A percentile compares a stretch with the other conserved stretches of the same genome.
phyloP scores from a whole-genome alignment of 176 grass and related monocot genomes.

The Themeda triandra region DNA sequence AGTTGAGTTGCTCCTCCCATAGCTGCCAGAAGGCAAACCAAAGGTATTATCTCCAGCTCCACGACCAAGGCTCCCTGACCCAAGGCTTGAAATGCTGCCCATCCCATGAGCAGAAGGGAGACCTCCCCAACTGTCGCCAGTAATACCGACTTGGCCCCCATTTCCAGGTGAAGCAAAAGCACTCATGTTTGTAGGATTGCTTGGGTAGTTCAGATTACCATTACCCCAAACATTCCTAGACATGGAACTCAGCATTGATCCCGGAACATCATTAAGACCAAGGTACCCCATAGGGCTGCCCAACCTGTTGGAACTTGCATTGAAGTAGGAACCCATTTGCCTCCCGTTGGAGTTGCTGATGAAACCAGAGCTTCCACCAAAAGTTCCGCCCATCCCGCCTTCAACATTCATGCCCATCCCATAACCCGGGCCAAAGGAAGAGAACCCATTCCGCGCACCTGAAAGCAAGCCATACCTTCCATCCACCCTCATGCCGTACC shows the following conservation, averaged over 20 bases:
- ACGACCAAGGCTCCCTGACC: constrained; percentile 33
- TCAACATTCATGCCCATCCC: constrained; percentile 69
- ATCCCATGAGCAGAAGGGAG: constrained; percentile 44
- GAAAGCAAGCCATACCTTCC: constrained; percentile 63
- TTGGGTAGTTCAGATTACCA: constrained; percentile 45
- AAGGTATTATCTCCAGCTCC: constrained; percentile 44
- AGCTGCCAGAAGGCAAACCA: constrained; percentile 41
- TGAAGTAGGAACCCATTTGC: constrained; percentile 54
- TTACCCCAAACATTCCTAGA: constrained; percentile 76
- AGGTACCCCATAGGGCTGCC: constrained; percentile 45
- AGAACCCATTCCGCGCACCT: constrained; percentile 57
- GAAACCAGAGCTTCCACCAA: constrained; percentile 53
- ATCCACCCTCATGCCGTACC: constrained; percentile 85
- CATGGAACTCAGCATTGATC: constrained; percentile 63
- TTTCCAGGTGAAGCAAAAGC: constrained; percentile 58
- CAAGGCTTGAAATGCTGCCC: constrained; percentile 40
- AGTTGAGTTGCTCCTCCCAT: constrained; percentile 48
- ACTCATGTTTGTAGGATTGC: constrained; percentile 55
- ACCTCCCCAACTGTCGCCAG: constrained; percentile 47
- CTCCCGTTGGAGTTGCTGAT: constrained; percentile 59
- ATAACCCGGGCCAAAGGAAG: constrained; percentile 63
- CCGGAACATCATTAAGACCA: constrained; percentile 56
- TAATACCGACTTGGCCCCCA: constrained; percentile 27
- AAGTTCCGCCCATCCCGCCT: constrained; percentile 39
- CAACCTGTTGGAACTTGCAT: constrained; percentile 64